Evolutionary conservation across 768 basidiomycete species (phyloP), one percentile per base, ranked within the genome.

Genomic region (Neoboletus subvelutipes): DNA sequence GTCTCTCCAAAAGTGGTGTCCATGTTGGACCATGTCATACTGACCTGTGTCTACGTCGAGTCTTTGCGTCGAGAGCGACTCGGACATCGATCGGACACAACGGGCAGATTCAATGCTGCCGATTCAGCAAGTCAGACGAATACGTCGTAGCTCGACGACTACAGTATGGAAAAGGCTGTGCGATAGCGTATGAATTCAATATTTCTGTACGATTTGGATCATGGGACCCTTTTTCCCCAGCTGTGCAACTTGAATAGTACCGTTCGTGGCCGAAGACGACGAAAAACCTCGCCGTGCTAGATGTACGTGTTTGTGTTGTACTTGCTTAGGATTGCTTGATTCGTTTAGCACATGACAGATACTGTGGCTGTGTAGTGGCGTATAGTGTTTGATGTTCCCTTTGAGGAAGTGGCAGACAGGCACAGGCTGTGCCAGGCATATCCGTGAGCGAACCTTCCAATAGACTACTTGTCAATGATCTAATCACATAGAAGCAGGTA

Each of bases 31-130:
- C 58, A 67, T 7, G 59, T 71, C 45, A 58, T 71, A 39, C 49
- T 68, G 26, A 72, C 71, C 0, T 70, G 63, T 34, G 31, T 70
- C 28, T 70, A 66, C 20, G 62, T 64, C 37, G 69, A 70, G 60
- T 69, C 60, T 29, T 28, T 68, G 46, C 62, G 67, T 12, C 65
- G 56, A 48, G 64, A 67, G 24, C 60, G 66, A 37, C 59, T 60
- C 5, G 62, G 62, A n/a, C 52, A 65, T 47, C 8, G 43, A 31
- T 50, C 52, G 20, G 52, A 48, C 39, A 24, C 46, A 18, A n/a
- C n/a, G 20, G 26, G 20, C n/a, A 18, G 29, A 15, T 48, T 31
- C 36, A 22, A 41, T 20, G 12, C 29, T 36, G 43, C 15, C 13
- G 36, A 36, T 18, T 47, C 42, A 9, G 17, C 20, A 7, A 36